Evolutionary conservation across 148 eudicot genomes (phyloP).

Genomic region (Arctostaphylos glauca): DNA sequence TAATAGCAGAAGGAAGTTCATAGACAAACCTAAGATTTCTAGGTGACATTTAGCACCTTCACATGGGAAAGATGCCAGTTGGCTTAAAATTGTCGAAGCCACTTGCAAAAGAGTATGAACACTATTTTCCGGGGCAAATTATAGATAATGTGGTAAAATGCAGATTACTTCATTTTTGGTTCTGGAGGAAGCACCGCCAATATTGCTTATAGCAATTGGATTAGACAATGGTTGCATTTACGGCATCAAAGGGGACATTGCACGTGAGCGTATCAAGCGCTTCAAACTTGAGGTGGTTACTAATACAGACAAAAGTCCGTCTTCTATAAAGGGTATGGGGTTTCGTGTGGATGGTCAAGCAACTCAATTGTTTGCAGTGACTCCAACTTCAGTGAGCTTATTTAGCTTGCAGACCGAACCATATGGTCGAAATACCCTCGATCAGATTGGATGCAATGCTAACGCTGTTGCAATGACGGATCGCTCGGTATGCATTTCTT

Average conservation of each 20-base stretch:
- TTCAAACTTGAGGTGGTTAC: slow-evolving; percentile 76
- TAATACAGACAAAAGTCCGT: slow-evolving; percentile 49
- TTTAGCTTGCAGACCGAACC: slow-evolving; percentile 78
- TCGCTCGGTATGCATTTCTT: slow-evolving; percentile 61
- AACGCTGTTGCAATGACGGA: slow-evolving; percentile 86
- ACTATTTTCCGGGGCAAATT: neutral
- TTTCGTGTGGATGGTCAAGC: slow-evolving; percentile 86
- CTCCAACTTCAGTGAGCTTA: slow-evolving; percentile 80
- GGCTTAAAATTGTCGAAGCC: neutral
- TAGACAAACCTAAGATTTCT: neutral
- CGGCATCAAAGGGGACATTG: slow-evolving; percentile 95
- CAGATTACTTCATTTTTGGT: slow-evolving; percentile 90
- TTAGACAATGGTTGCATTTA: slow-evolving; percentile 88
- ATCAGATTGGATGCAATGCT: slow-evolving; percentile 71
- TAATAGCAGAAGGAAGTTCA: neutral
- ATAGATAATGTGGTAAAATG: slow-evolving; percentile 21
- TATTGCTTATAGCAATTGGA: slow-evolving; percentile 83
- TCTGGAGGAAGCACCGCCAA: slow-evolving; percentile 88
- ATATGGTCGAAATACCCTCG: slow-evolving; percentile 69
- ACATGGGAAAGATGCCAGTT: neutral
- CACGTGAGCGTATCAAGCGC: slow-evolving; percentile 90
- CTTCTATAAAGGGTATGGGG: slow-evolving; percentile 77
- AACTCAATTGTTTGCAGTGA: slow-evolving; percentile 82
- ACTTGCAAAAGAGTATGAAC: neutral
- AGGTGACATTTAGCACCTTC: neutral